A percentile compares a stretch with the other conserved stretches of the same genome.
Evolutionary conservation across 768 basidiomycete species (phyloP).

Genomic region (Boletus barrowsii): DNA sequence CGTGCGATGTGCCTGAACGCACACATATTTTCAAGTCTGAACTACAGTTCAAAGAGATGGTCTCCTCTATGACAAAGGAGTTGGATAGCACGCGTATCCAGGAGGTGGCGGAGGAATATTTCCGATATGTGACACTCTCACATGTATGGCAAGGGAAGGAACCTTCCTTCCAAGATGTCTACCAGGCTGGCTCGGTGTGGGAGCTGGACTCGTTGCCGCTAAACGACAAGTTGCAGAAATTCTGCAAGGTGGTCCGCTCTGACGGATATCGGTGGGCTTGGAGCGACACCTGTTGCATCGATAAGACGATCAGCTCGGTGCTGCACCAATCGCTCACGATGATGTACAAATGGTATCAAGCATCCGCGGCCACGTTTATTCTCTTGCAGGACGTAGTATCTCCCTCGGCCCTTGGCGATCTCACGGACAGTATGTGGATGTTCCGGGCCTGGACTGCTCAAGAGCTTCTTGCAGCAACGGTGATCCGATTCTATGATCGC

Average conservation of each 20-base stretch:
- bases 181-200: not conserved
- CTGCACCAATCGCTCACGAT: conserved; percentile 6
- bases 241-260: conserved; percentile 2
- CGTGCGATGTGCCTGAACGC: not conserved
- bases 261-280: conserved; percentile 15
- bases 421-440: conserved; percentile 6
- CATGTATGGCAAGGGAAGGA: conserved; percentile 13
- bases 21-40: not conserved
- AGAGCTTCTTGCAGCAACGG: conserved; percentile 9
- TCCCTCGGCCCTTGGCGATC: not conserved
- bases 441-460: conserved; percentile 13
- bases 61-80: conserved; percentile 5
- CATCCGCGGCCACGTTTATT: conserved; percentile 1
- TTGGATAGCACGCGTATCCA: conserved; percentile 2
- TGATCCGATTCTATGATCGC: conserved; percentile 7
- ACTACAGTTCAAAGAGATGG: not conserved
- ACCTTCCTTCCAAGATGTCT: conserved; percentile 11
- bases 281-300: conserved; percentile 13
- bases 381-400: not conserved
- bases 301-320: conserved; percentile 5
- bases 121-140: conserved; percentile 11
- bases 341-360: conserved; percentile 15
- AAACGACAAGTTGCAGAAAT: conserved; percentile 5
- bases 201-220: not conserved
- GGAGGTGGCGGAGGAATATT: not conserved